A percentile compares a stretch with the other conserved stretches of the same genome.
Evolutionary conservation across 352 stramenopile species (phyloP).

Genomic region (Globisporangium cystogenes): DNA sequence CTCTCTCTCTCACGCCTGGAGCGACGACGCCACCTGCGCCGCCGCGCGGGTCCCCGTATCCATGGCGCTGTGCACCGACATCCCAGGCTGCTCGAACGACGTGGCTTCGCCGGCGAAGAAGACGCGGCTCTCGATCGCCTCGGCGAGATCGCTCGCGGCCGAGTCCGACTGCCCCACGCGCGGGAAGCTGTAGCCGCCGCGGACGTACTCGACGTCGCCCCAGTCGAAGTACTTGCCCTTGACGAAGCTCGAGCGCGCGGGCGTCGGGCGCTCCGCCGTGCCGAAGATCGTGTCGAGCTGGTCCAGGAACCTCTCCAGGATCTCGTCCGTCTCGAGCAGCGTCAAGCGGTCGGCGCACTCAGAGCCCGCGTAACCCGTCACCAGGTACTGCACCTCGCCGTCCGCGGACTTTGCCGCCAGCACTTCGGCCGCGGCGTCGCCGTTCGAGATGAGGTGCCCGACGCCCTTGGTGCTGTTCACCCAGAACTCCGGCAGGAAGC

Average conservation of each 20-base stretch:
- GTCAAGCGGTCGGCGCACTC: slow-evolving; percentile 54
- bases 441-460: slow-evolving; percentile 51
- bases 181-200: slow-evolving; percentile 72
- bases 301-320: slow-evolving; percentile 56
- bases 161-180: slow-evolving; percentile 63
- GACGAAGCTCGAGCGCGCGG: slow-evolving; percentile 56
- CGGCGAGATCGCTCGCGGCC: slow-evolving; percentile 49
- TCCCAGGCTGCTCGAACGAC: slow-evolving; percentile 73
- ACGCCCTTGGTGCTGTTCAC: slow-evolving; percentile 69
- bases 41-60: slow-evolving; percentile 73
- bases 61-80: slow-evolving; percentile 79
- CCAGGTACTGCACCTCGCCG: slow-evolving; percentile 47
- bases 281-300: slow-evolving; percentile 78
- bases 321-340: slow-evolving; percentile 36
- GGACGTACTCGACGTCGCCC: slow-evolving; percentile 59
- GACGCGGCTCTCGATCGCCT: slow-evolving; percentile 52
- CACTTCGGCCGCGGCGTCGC: slow-evolving; percentile 20
- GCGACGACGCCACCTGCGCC: slow-evolving; percentile 35
- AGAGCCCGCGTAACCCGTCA: slow-evolving; percentile 70
- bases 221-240: slow-evolving; percentile 78
- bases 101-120: slow-evolving; percentile 84
- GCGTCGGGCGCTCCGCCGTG: slow-evolving; percentile 42
- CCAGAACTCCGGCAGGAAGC: slow-evolving; percentile 83
- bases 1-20: slow-evolving; percentile 14
- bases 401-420: slow-evolving; percentile 11